These are phyloP conservation scores for Zygotorulaspora mrakii DNA, from an alignment of 1,139 yeast species.

Conservation along the genomic window DNA sequence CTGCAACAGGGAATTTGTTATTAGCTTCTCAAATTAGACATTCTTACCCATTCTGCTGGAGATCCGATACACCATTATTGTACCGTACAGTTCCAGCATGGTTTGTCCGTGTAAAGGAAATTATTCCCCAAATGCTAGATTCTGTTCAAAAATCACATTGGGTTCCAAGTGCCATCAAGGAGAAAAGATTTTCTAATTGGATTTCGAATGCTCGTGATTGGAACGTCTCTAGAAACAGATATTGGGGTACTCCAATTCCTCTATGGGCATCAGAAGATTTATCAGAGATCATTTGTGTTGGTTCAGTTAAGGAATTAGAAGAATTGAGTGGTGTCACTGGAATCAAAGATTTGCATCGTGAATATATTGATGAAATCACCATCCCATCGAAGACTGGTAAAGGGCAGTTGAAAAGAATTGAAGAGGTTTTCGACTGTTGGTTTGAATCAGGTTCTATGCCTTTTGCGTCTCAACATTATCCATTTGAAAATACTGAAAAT, in stretches of 20 bases:
- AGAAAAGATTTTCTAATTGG: constrained; percentile 96
- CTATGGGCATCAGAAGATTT: constrained; percentile 94
- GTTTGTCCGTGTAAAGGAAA: constrained; percentile 87
- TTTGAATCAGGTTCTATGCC: constrained; percentile 99
- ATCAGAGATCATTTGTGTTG: constrained; percentile 89
- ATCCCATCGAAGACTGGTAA: constrained; percentile 93
- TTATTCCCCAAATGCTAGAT: constrained; percentile 83
- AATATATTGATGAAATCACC: constrained; percentile 81
- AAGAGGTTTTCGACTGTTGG: constrained; percentile 99
- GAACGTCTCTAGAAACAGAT: constrained; percentile 96
- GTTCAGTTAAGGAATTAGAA: constrained; percentile 82
- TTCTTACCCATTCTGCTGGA: constrained; percentile 99
- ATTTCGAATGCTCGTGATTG: constrained; percentile 98
- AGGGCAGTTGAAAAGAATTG: constrained; percentile 82
- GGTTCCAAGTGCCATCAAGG: constrained; percentile 90
- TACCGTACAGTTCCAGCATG: constrained; percentile 98
- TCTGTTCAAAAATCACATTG: constrained; percentile 85
- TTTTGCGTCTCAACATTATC: constrained; percentile 93
- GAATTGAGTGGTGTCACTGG: constrained; percentile 75
- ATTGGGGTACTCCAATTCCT: constrained; percentile 99
- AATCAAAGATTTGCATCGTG: constrained; percentile 92
- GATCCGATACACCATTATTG: constrained; percentile 96
- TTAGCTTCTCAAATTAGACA: constrained; percentile 82
- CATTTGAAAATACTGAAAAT: constrained; percentile 75
- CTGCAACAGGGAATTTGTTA: constrained; percentile 71